Base-by-base conservation (phyloP, 495 filamentous ascomycete genomes). In the Neurospora sp. region DNA sequence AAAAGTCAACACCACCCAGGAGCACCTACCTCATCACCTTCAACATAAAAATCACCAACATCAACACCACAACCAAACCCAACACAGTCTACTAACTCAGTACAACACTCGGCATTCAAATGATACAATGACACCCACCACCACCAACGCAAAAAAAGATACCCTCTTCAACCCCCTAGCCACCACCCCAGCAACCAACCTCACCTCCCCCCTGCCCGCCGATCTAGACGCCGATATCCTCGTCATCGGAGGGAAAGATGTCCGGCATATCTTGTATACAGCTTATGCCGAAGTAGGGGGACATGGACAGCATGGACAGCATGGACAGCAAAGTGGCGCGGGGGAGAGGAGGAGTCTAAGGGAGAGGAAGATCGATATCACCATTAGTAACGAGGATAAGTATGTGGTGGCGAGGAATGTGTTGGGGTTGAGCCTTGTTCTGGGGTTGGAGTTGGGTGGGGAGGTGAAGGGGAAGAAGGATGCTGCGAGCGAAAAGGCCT, bases 371-470 rank as follows among this genome's bases (percentile, higher is more conserved):
- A 75, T 82, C 12, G 82, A 83, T 70, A 68, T 82, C 35, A 84
- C 82, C 14, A 86, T 85, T 73, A 88, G 87, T 73, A 85, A 89
- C 76, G 71, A 81, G 40, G 82, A 88, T 27, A 70, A 80, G 11
- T 77, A 81, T 11, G 76, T 86, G 27, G 76, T 89, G 68, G 88
- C 87, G 27, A 83, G 87, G 16, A 89, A 90, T 72, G 77, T 88
- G 71, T 61, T 90, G 5, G 71, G 88, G 0, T 78, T 86, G 44
- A 83, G 83, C 10, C 75, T 88, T 3, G 74, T 88, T 46, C 70
- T 84, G 5, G 85, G 87, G 39, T 72, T 81, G 39, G 35, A 61
- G 4, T 4, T 10, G 7, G 7, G 7, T n/a, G 8, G 3, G 8
- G 18, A 8, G 42, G 4, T 35, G 31, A 35, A 35, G 31, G 31